Base-by-base conservation (phyloP, 148 eudicot species). In the Polygonum maritimum region DNA sequence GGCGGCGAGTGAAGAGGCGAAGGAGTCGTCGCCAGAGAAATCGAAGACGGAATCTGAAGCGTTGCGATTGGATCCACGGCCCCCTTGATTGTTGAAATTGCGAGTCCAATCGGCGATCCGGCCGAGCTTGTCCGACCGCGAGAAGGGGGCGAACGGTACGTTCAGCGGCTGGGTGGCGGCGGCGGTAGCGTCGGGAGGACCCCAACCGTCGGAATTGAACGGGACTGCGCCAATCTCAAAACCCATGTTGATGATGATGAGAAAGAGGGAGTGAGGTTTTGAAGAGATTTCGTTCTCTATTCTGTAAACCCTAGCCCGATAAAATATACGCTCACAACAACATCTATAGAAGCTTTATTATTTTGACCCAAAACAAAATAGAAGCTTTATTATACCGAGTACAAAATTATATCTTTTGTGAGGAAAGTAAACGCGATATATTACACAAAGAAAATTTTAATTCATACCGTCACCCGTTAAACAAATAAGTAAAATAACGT, bases 141-240 rank as follows among this genome's bases (percentile, higher is more conserved):
- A 91, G 79, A 94, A 94, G 0, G 97, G 94, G 21, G 97, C 98
- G 75, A 88, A 94, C 3, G 98, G 97, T 54, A 85, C 75, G 82
- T 12, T 45, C 82, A 15, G 47, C 11, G 48, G 7, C 48, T 5
- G 75, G 75, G 1, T 75, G 76, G 73, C 31, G 60, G 58, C 14
- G 62, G 70, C 8, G 81, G 75, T 19, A 75, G 73, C 44, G 10
- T 94, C 97, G 3, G 84, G 88, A n/a, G 98, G 97, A 1, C 98
- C 98, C 98, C 98, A 94, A 0, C 98, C 98, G 78, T 92, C 97
- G 10, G 96, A 77, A 76, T 92, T 94, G 89, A 87, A 94, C 0
- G 98, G 91, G 0, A 94, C 97, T 1, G 87, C 79, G 18, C 88
- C 92, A 7, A 92, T 71, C 9, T 91, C 91, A 58, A 94, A 92